phyloP scores from a whole-genome alignment of 176 grass and related monocot species.

The Musa troglodytarum region DNA sequence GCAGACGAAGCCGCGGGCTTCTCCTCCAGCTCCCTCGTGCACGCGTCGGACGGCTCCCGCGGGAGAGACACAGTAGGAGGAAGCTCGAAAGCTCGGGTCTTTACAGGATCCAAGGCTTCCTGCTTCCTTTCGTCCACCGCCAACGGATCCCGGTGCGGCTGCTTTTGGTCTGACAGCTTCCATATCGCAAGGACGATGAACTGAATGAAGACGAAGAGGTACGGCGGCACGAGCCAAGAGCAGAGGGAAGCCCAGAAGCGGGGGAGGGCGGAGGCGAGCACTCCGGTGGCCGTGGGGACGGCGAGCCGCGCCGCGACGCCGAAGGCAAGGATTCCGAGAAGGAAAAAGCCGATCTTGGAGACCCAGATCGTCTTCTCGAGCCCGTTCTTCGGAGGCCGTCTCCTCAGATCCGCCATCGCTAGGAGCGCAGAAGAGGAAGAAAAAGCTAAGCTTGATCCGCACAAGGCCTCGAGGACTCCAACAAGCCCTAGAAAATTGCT shows the following conservation, averaged over 20 bases:
- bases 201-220: slow-evolving; percentile 81
- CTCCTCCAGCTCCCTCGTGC: background rate
- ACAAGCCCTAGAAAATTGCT: background rate
- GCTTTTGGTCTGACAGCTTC: slow-evolving; percentile 82
- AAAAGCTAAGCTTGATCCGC: background rate
- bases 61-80: background rate
- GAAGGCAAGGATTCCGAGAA: slow-evolving; percentile 16
- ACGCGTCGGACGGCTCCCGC: background rate
- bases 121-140: slow-evolving; percentile 21
- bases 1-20: slow-evolving; percentile 13
- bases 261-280: slow-evolving; percentile 30
- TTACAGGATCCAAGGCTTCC: background rate
- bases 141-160: background rate
- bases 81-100: background rate
- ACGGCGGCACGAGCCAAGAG: slow-evolving; percentile 49
- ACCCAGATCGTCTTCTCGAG: background rate
- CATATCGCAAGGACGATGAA: slow-evolving; percentile 94
- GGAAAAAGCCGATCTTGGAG: background rate
- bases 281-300: slow-evolving; percentile 30
- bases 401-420: background rate
- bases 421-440: background rate
- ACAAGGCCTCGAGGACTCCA: background rate
- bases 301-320: slow-evolving; percentile 13
- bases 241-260: slow-evolving; percentile 31
- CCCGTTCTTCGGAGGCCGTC: background rate